Conservation (phyloP, 495 filamentous ascomycete species). For the Echria macrotheca region DNA sequence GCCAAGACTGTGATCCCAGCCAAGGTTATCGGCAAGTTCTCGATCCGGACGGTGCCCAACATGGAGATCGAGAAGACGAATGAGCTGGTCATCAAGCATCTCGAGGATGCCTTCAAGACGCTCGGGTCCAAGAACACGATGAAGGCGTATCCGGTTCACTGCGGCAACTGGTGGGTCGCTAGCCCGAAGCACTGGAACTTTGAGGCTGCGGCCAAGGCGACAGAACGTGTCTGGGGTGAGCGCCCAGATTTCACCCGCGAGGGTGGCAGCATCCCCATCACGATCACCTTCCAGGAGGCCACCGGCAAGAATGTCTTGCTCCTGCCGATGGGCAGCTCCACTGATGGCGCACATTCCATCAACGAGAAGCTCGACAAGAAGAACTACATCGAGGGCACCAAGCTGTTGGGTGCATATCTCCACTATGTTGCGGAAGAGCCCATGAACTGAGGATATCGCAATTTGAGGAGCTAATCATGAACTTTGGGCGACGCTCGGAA, state of each 20-base stretch:
- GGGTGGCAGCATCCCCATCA: constrained; percentile 95
- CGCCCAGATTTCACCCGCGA: constrained; percentile 94
- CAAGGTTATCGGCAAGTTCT: constrained; percentile 97
- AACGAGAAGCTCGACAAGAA: constrained; percentile 97
- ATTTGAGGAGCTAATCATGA: no score
- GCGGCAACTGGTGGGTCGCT: constrained; percentile 97
- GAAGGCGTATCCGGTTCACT: constrained; percentile 74
- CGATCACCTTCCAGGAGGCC: constrained; percentile 93
- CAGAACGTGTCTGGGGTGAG: constrained; percentile 84
- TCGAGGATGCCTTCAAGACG: constrained; percentile 74
- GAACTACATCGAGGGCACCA: constrained; percentile 99
- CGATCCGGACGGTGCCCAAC: constrained; percentile 91
- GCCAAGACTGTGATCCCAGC: constrained; percentile 99
- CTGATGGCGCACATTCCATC: constrained; percentile 92
- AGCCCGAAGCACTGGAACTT: constrained; percentile 99
- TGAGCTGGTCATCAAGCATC: constrained; percentile 70
- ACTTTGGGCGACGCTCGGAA: neutral
- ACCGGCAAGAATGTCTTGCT: constrained; percentile 98
- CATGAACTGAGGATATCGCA: constrained; percentile 29
- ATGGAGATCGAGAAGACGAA: constrained; percentile 92
- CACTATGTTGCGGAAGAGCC: constrained; percentile 96
- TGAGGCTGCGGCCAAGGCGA: constrained; percentile 83
- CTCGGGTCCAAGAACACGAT: constrained; percentile 85
- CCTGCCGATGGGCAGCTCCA: constrained; percentile 93
- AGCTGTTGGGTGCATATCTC: constrained; percentile 88